Percentiles rank a stretch among this genome's conserved stretches.
phyloP scores from a whole-genome alignment of 768 basidiomycete genomes.

The Termitomyces heimii region DNA sequence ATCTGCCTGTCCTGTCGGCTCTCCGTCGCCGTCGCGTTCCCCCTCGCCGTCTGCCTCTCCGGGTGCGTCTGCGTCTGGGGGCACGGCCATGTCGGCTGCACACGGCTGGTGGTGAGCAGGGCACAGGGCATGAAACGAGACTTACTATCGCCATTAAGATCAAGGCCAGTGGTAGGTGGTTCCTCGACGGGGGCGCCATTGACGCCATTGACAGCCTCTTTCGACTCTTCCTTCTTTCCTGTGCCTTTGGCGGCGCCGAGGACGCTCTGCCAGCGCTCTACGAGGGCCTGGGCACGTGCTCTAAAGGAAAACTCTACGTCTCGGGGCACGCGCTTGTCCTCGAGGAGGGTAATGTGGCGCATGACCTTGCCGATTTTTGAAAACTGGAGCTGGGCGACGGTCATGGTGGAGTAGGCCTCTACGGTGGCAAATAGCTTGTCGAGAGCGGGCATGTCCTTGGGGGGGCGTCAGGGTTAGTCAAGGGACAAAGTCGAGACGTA shows the following conservation, averaged over 20 bases:
- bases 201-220: background rate
- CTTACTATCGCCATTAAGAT: conserved; percentile 1
- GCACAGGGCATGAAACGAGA: too few relatives aligned
- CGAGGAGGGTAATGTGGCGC: conserved; percentile 62
- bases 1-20: conserved; percentile 12
- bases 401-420: conserved; percentile 64
- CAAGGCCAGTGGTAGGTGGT: too few relatives aligned
- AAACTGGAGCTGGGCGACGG: conserved; percentile 66
- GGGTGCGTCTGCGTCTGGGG: conserved; percentile 19
- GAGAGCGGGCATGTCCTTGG: conserved; percentile 65
- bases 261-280: conserved; percentile 55
- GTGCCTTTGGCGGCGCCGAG: conserved; percentile 18
- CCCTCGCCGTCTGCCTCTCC: background rate
- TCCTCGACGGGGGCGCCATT: background rate
- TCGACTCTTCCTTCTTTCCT: background rate
- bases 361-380: conserved; percentile 77
- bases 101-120: background rate
- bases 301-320: conserved; percentile 54
- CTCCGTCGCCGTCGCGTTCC: background rate
- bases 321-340: conserved; percentile 43
- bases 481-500: background rate
- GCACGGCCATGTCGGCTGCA: background rate
- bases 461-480: background rate
- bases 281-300: conserved; percentile 54
- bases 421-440: conserved; percentile 64